phyloP scores from a whole-genome alignment of 306 rosid species.

The Vigna nakashimae region DNA sequence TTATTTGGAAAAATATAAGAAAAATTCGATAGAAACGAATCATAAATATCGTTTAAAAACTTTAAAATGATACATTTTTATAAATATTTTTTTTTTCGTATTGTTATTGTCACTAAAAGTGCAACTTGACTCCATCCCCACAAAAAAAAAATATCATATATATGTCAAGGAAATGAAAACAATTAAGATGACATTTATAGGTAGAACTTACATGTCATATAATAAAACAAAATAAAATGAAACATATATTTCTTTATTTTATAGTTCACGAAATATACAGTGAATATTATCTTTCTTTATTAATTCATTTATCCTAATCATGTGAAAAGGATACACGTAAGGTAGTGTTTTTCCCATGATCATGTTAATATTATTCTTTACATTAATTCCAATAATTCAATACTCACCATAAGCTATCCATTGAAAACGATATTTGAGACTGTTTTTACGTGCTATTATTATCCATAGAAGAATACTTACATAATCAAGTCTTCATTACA shows the following conservation, averaged over 20 bases:
- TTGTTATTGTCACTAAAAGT: too few relatives aligned
- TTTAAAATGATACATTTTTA: too few relatives aligned
- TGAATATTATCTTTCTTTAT: not conserved
- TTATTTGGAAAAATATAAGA: too few relatives aligned
- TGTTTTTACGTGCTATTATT: constrained; percentile 12
- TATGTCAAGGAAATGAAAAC: not conserved
- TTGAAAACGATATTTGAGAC: constrained; percentile 25
- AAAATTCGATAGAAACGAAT: too few relatives aligned
- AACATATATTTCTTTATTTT: not conserved
- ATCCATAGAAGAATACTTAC: constrained; percentile 33
- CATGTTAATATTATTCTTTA: not conserved
- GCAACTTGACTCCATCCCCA: too few relatives aligned
- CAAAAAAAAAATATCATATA: too few relatives aligned
- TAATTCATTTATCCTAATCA: constrained; percentile 20
- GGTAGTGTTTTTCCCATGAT: too few relatives aligned
- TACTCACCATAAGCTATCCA: not conserved
- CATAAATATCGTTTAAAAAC: too few relatives aligned
- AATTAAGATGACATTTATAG: not conserved
- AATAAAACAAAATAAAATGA: not conserved
- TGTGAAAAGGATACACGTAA: constrained; percentile 39
- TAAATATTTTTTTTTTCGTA: too few relatives aligned
- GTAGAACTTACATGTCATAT: constrained; percentile 12
- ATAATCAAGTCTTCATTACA: constrained; percentile 9
- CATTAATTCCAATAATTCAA: constrained; percentile 24
- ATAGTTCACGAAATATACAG: constrained; percentile 25